phyloP scores from a whole-genome alignment of 116 monocot genomes.

The Cymodocea nodosa region DNA sequence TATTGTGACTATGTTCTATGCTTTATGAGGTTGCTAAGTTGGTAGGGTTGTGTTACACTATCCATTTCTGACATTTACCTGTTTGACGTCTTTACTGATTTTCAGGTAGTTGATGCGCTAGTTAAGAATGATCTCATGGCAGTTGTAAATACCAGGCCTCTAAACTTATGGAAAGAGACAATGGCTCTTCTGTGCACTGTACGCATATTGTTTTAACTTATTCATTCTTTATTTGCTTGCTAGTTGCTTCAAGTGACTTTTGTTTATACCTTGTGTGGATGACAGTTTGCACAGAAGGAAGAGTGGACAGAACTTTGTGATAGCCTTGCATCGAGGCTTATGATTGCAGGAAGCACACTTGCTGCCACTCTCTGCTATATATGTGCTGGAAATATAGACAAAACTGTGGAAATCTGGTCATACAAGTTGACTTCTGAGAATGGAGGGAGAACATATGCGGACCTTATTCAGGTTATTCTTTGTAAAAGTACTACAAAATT shows the following conservation, averaged over 20 bases:
- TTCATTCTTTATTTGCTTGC: neutral
- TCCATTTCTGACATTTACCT: neutral
- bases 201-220: slow-evolving; percentile 3
- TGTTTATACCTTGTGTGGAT: neutral
- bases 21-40: too few species aligned
- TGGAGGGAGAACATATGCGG: slow-evolving; percentile 69
- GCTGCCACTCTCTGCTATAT: slow-evolving; percentile 98
- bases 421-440: slow-evolving; percentile 42
- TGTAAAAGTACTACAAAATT: neutral
- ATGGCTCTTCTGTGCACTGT: slow-evolving; percentile 97
- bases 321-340: slow-evolving; percentile 73
- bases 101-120: slow-evolving; percentile 85
- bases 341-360: slow-evolving; percentile 57
- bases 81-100: neutral
- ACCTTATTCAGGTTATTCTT: slow-evolving; percentile 77
- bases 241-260: neutral
- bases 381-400: slow-evolving; percentile 97
- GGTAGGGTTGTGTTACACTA: too few species aligned
- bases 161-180: slow-evolving; percentile 94
- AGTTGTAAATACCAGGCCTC: slow-evolving; percentile 73
- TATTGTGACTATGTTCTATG: neutral
- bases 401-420: slow-evolving; percentile 98
- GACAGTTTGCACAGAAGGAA: slow-evolving; percentile 84
- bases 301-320: slow-evolving; percentile 94
- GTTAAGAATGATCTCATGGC: slow-evolving; percentile 88